phyloP scores from a whole-genome alignment of 148 eudicot genomes.

The Spergularia marina region DNA sequence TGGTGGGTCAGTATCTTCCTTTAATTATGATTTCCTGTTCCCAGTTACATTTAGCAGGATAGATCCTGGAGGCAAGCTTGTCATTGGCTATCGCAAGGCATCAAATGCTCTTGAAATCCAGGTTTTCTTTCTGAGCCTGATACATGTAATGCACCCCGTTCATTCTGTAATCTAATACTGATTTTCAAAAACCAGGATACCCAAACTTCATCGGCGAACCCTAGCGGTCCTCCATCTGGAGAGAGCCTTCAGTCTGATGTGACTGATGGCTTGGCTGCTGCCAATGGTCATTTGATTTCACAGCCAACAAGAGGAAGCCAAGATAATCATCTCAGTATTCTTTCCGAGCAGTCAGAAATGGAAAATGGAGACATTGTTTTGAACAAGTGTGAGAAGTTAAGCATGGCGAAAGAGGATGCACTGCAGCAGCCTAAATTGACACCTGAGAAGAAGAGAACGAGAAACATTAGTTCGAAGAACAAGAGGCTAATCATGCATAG shows the following conservation, averaged over 20 bases:
- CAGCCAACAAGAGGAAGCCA: slow-evolving; percentile 23
- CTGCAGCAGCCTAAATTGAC: slow-evolving; percentile 34
- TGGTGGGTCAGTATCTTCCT: slow-evolving; percentile 10
- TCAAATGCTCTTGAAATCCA: slow-evolving; percentile 51
- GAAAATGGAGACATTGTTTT: slow-evolving; percentile 31
- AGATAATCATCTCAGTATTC: slow-evolving; percentile 21
- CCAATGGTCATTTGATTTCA: slow-evolving; percentile 33
- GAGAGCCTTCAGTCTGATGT: slow-evolving; percentile 47
- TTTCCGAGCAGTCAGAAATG: slow-evolving; percentile 27
- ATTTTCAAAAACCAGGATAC: slow-evolving; percentile 48
- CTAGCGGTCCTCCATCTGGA: slow-evolving; percentile 47
- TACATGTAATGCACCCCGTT: neutral
- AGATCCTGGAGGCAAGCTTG: slow-evolving; percentile 90
- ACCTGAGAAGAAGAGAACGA: slow-evolving; percentile 61
- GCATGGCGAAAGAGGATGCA: slow-evolving; percentile 44
- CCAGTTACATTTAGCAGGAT: slow-evolving; percentile 84
- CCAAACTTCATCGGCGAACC: slow-evolving; percentile 35
- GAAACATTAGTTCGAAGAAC: slow-evolving; percentile 67
- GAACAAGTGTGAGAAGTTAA: slow-evolving; percentile 43
- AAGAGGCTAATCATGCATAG: slow-evolving; percentile 71
- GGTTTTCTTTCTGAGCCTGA: slow-evolving; percentile 38
- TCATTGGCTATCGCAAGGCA: slow-evolving; percentile 87
- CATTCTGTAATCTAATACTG: slow-evolving; percentile 12
- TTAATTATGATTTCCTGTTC: slow-evolving; percentile 14
- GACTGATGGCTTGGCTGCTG: slow-evolving; percentile 41